A percentile compares a stretch with the other conserved stretches of the same genome.
phyloP scores from a whole-genome alignment of 495 filamentous ascomycete species.

The Parmelia sp. region DNA sequence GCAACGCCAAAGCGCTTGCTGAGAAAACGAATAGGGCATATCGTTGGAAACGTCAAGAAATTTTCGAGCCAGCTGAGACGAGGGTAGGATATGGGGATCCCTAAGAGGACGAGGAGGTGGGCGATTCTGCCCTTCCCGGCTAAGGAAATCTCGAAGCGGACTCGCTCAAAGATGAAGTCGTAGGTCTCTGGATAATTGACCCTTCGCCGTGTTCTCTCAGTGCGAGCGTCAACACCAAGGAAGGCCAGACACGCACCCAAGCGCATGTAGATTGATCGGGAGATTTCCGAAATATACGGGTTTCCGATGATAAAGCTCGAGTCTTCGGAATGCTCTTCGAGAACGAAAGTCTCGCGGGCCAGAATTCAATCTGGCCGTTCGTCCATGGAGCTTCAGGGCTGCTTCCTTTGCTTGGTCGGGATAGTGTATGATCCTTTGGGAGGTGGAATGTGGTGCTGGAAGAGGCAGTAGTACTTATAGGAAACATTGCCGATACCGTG shows the following conservation, averaged over 20 bases:
- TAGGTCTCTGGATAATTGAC: constrained; percentile 91
- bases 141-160: constrained; percentile 55
- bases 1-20: constrained; percentile 87
- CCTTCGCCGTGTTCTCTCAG: constrained; percentile 84
- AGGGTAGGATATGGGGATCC: constrained; percentile 92
- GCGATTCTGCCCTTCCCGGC: constrained; percentile 58
- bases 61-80: constrained; percentile 92
- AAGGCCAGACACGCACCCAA: constrained; percentile 84
- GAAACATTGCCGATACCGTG: constrained; percentile 81
- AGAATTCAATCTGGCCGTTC: constrained; percentile 55
- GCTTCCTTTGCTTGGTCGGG: constrained; percentile 50
- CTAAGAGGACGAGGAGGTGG: constrained; percentile 79
- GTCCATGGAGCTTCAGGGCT: constrained; percentile 8
- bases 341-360: constrained; percentile 60
- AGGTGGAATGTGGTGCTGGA: constrained; percentile 86
- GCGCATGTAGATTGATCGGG: constrained; percentile 71
- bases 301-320: constrained; percentile 81
- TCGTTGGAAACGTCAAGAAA: constrained; percentile 73
- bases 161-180: constrained; percentile 65
- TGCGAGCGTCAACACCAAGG: constrained; percentile 81
- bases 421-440: constrained; percentile 78
- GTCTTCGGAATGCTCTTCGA: constrained; percentile 52
- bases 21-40: constrained; percentile 78
- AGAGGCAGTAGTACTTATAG: constrained; percentile 87
- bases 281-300: constrained; percentile 71